Evolutionary conservation across 192 early-diverging fungal species (phyloP), one percentile per base, ranked within the genome.

Genomic region (Backusella parvicylindrica): DNA sequence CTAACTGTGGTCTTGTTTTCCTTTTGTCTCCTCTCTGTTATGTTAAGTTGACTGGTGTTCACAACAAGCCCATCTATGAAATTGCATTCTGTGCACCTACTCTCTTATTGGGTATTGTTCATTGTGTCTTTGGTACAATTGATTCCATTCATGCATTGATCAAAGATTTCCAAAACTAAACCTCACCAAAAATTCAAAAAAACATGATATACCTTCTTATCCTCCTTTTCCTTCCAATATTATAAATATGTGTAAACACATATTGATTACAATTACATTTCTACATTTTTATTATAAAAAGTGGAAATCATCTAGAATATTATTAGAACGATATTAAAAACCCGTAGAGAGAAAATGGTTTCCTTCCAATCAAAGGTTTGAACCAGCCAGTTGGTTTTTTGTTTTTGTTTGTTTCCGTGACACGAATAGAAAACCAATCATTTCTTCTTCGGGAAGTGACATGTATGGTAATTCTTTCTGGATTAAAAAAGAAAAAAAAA

Each of bases 11-110:
- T 60, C 86, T 95, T 30, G 93, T 96, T 81, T 96, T 96, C 78
- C 82, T 96, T 56, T 83, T 96, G 31, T 94, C 95, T 0, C 85
- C 94, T 31, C 50, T 93, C 16, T 96, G 89, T 78, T 92, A 95
- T 71, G 85, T 92, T 50, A 87, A 87, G 79, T 76, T 96, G 41
- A 87, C 89, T 70, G 94, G 94, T 69, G n/a, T 75, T 8, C 73
- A 74, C 33, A 80, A 80, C 74, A 80, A 80, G 78, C 78, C 78
- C 26, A 36, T 31, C 11, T 80, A 81, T 63, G 83, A 89, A 72
- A 80, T 89, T 65, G 76, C 85, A 37, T 83, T 87, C 75, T 88
- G 83, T 49, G 78, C 84, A 40, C 36, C 86, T 30, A 90, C 91
- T 36, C 30, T 92, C 18, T 40, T 89, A 63, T 81, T 93, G 36